phyloP scores from a whole-genome alignment of 2,329 filamentous ascomycete genomes.

The Ceratocystis colombiana region DNA sequence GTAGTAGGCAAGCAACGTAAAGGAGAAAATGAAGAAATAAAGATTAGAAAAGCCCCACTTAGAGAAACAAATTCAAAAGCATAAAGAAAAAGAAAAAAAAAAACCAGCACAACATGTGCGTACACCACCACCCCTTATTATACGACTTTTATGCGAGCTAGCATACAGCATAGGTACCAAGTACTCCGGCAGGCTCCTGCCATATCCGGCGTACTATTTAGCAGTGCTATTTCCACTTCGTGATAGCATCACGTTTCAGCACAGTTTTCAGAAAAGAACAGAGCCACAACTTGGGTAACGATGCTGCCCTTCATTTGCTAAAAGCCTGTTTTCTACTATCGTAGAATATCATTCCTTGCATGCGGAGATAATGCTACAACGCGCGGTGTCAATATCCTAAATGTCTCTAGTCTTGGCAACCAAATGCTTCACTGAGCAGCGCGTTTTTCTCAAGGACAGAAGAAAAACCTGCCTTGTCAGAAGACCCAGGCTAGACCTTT shows the following conservation, averaged over 20 bases:
- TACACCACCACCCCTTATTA: no score
- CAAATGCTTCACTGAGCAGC: not conserved
- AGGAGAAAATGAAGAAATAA: not conserved
- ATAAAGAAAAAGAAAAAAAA: no score
- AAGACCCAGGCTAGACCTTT: constrained; percentile 9
- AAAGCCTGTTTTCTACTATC: not conserved
- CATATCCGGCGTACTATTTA: no score
- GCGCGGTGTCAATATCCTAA: not conserved
- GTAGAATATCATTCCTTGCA: not conserved
- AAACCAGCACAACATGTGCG: not conserved
- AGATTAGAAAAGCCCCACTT: not conserved
- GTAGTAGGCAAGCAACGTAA: not conserved
- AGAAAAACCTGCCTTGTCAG: constrained; percentile 5
- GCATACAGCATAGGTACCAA: not conserved
- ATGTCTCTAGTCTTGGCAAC: not conserved
- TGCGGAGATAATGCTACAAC: not conserved
- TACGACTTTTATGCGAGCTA: no score
- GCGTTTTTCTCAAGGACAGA: not conserved
- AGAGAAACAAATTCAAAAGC: not conserved
- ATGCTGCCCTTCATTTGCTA: not conserved
- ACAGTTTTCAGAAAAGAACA: not conserved
- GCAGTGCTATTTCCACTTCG: not conserved
- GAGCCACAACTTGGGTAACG: not conserved
- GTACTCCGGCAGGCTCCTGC: not conserved
- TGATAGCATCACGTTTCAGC: not conserved